Evolutionary conservation across 352 stramenopile species (phyloP), one percentile per base, ranked within the genome.

Genomic region (Phytophthora crassamura): DNA sequence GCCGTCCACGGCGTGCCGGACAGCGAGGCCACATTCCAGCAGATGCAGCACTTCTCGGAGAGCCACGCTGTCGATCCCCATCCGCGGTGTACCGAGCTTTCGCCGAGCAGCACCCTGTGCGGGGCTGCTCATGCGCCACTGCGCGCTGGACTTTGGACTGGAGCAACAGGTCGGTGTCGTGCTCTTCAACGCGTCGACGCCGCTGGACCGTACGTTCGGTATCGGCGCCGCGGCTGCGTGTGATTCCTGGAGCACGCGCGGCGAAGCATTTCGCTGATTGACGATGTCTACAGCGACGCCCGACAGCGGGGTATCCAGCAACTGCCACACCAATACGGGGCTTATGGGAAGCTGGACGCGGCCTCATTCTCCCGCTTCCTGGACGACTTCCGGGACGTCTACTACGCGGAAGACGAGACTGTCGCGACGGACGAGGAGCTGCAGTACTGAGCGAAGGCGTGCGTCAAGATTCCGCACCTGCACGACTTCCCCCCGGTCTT

Each of bases 41-140:
- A 88, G 63, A 72, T 86, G 61, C 66, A 74, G 53, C 79, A 88
- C 69, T 79, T 84, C 41, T 67, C 59, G 12, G 77, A 86, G 51
- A 81, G 72, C 10, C 63, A 75, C 70, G 7, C 39, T 79, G 43
- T 75, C 72, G 16, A 77, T 82, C 42, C 79, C 77, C 7, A 72
- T 88, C 14, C 76, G 71, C 12, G 34, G 50, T 74, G 11, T 65
- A 75, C 36, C 73, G 78, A 9, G 52, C 65, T 5, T 60, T 88
- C 14, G 51, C 74, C 14, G 57, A 69, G 3, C 32, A 41, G 1
- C 78, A 84, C 36, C 75, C 78, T 1, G 70, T 84, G 5, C 54
- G 67, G 11, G 67, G n/a, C 51, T 88, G 14, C 25, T 88, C n/a
- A 28, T 69, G 32, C 74, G 58, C 22, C 67, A 83, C 50, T 69